A percentile compares a stretch with the other conserved stretches of the same genome.
Conservation (phyloP, 345 rosid genomes). For the Punica granatum region DNA sequence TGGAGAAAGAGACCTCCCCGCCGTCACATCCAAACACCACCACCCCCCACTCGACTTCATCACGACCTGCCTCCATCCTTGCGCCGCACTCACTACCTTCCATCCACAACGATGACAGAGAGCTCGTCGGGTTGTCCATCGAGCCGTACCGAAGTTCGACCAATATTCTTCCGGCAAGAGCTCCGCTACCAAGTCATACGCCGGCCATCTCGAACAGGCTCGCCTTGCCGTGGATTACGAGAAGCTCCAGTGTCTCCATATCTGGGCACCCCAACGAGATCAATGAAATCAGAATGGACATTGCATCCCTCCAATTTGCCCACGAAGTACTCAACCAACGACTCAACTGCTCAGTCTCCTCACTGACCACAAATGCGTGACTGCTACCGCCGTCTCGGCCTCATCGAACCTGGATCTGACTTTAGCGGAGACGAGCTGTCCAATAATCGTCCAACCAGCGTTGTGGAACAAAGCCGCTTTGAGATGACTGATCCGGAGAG, state of each 20-base stretch:
- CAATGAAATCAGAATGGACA: constrained; percentile 53
- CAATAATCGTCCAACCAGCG: constrained; percentile 31
- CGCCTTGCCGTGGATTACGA: constrained; percentile 58
- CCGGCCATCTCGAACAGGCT: constrained; percentile 60
- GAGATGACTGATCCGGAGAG: constrained; percentile 26
- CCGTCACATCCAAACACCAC: constrained; percentile 26
- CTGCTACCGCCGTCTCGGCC: constrained; percentile 23
- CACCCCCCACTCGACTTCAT: constrained; percentile 13
- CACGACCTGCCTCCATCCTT: constrained; percentile 9
- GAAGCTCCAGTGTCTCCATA: constrained; percentile 48
- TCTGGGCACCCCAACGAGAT: constrained; percentile 43
- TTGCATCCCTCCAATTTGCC: constrained; percentile 40
- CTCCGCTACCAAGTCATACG: constrained; percentile 18
- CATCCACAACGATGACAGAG: background rate
- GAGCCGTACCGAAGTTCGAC: constrained; percentile 16
- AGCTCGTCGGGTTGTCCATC: too few relatives aligned
- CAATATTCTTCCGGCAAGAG: constrained; percentile 6
- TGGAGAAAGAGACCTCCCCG: constrained; percentile 32
- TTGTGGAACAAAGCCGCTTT: constrained; percentile 24
- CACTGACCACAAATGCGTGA: constrained; percentile 23
- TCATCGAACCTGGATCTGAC: constrained; percentile 5
- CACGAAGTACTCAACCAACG: constrained; percentile 25
- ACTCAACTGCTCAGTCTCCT: too few relatives aligned
- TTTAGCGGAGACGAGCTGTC: constrained; percentile 20
- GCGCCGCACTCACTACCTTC: constrained; percentile 24